Evolutionary conservation across 768 basidiomycete genomes (phyloP).

Genomic region (Tricholoma sp.): DNA sequence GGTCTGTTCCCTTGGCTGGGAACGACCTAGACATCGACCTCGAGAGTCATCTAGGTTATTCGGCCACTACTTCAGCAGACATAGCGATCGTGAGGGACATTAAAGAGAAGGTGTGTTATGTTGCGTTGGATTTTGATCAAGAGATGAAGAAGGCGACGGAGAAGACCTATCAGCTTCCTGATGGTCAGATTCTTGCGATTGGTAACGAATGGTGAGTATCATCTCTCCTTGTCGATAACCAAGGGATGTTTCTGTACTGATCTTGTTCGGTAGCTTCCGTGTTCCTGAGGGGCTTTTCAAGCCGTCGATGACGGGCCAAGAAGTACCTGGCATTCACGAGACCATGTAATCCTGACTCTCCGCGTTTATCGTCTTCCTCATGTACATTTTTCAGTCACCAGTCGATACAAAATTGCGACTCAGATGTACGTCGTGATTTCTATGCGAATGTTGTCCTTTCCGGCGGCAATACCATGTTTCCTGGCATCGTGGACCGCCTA

Average conservation of each 20-base stretch:
- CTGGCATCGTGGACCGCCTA: slow-evolving; percentile 94
- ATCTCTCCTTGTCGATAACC: slow-evolving; percentile 22
- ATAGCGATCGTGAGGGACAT: slow-evolving; percentile 94
- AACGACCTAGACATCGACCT: too few relatives aligned
- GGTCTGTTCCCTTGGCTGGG: slow-evolving; percentile 86
- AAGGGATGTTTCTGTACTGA: too few relatives aligned
- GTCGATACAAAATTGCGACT: slow-evolving; percentile 85
- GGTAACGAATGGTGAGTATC: slow-evolving; percentile 85
- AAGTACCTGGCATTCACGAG: slow-evolving; percentile 89
- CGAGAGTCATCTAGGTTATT: too few relatives aligned
- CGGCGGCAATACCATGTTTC: slow-evolving; percentile 94
- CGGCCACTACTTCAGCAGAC: slow-evolving; percentile 91
- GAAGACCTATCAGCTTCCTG: slow-evolving; percentile 89
- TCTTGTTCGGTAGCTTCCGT: slow-evolving; percentile 67
- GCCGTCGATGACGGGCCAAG: slow-evolving; percentile 83
- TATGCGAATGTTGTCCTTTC: slow-evolving; percentile 84
- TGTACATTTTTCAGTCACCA: slow-evolving; percentile 47
- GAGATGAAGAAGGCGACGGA: slow-evolving; percentile 90
- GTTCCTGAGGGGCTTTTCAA: slow-evolving; percentile 93
- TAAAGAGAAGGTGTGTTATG: slow-evolving; percentile 96
- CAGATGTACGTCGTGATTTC: slow-evolving; percentile 77
- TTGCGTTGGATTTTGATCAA: slow-evolving; percentile 91
- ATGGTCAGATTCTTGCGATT: slow-evolving; percentile 94
- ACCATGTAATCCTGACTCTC: slow-evolving; percentile 48
- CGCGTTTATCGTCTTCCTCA: slow-evolving; percentile 3